Percentiles rank a stretch among this genome's conserved stretches.
phyloP scores from a whole-genome alignment of 495 filamentous ascomycete species.

The Aspergillus homomorphus region DNA sequence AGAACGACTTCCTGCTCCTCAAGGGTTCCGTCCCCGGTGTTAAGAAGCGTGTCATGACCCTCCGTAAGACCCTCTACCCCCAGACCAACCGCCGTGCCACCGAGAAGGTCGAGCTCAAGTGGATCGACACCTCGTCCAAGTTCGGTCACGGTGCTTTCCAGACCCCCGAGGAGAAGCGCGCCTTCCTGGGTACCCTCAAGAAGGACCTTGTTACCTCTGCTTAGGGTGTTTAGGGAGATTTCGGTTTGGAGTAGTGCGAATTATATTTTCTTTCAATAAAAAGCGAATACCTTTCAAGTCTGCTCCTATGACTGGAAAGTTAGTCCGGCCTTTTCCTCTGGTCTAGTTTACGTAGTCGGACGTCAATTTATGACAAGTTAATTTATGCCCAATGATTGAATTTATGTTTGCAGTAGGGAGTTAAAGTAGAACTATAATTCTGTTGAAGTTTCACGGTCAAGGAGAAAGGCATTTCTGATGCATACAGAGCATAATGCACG shows the following conservation, averaged over 20 bases:
- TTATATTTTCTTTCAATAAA: conserved; percentile 49
- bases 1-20: conserved; percentile 98
- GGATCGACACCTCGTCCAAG: conserved; percentile 99
- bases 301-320: background rate
- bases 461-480: background rate
- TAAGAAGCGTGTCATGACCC: conserved; percentile 99
- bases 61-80: conserved; percentile 98
- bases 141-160: conserved; percentile 99
- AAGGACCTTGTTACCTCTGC: conserved; percentile 81
- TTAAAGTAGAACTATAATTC: too few species aligned
- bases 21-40: conserved; percentile 97
- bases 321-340: background rate
- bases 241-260: conserved; percentile 39
- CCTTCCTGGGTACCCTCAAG: conserved; percentile 96
- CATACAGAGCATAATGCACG: background rate
- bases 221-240: conserved; percentile 57
- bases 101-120: conserved; percentile 99
- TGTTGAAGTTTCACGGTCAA: too few species aligned
- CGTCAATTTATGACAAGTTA: background rate
- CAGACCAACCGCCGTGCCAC: conserved; percentile 92
- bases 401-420: too few species aligned
- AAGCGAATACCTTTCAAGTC: conserved; percentile 42
- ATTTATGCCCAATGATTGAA: background rate
- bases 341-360: conserved; percentile 15
- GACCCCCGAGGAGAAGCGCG: conserved; percentile 96